A percentile compares a stretch with the other conserved stretches of the same genome.
phyloP scores from a whole-genome alignment of 2,329 filamentous ascomycete genomes.

The Fusarium xyrophilum region DNA sequence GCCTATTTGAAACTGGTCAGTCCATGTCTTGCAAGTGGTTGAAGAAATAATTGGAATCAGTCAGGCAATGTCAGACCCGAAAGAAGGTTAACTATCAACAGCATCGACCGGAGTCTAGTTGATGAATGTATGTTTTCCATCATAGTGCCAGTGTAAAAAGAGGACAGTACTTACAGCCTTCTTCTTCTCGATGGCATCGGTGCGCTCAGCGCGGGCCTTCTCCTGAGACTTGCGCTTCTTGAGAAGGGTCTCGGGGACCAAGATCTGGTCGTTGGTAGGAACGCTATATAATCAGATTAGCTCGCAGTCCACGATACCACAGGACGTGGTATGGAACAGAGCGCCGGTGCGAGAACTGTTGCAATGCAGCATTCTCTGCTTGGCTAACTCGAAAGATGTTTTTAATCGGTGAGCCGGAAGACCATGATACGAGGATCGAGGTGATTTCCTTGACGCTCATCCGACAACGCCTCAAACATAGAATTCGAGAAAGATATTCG shows the following conservation, averaged over 20 bases:
- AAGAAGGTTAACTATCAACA: constrained; percentile 99
- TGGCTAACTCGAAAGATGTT: constrained; percentile 80
- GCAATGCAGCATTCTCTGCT: constrained; percentile 88
- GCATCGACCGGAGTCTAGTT: constrained; percentile 97
- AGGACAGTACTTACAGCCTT: constrained; percentile 78
- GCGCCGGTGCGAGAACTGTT: constrained; percentile 93
- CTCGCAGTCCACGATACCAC: constrained; percentile 72
- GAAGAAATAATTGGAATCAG: constrained; percentile 36
- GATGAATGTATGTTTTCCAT: constrained; percentile 85
- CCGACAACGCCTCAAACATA: constrained; percentile 74
- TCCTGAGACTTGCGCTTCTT: constrained; percentile 99
- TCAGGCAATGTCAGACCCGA: constrained; percentile 83
- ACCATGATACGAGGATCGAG: constrained; percentile 1
- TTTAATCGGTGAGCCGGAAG: constrained; percentile 77
- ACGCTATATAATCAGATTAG: constrained; percentile 78
- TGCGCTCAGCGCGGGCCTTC: constrained; percentile 93
- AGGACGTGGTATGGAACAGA: constrained; percentile 61
- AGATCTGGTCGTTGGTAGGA: constrained; percentile 91
- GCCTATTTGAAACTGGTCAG: constrained; percentile 65
- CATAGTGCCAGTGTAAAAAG: constrained; percentile 60
- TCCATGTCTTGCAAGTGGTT: constrained; percentile 28
- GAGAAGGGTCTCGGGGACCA: constrained; percentile 98
- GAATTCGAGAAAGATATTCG: constrained; percentile 51
- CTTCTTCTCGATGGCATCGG: constrained; percentile 80
- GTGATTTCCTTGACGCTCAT: constrained; percentile 59